Base-by-base conservation (phyloP, 2,329 filamentous ascomycete species). In the Nigrospora osmanthi region DNA sequence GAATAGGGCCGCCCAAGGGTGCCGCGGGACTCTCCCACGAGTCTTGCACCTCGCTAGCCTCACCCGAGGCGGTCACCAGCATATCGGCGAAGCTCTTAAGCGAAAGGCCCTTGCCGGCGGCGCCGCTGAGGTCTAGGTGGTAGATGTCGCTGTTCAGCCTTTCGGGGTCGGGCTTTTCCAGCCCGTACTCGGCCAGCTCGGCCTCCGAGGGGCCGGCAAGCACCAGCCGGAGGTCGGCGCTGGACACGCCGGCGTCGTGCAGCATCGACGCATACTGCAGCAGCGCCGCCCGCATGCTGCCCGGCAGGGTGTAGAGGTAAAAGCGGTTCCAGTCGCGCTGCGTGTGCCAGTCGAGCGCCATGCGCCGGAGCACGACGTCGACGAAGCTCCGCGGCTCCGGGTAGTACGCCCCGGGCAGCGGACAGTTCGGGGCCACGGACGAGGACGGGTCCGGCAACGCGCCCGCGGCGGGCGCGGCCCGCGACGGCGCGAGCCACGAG, bases 311-410 rank as follows among this genome's bases (percentile, higher is more conserved):
- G 46, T 73, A 75, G 38, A 83, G 60, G 55, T 80, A 72, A 50
- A 80, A 72, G 47, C 67, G 70, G 55, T 81, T 73, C 60, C 78
- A 81, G 34, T 70, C 65, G 17, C 68, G 65, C 51, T 81, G 75
- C 43, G 72, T 65, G 14, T 69, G 65, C 80, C 80, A 83, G 48
- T 79, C 70, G 3, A 58, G 51, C 5, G 70, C 76, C 51, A 83
- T 68, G 40, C 59, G 63, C 47, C 70, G 67, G 43, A 83, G 59
- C 17, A 70, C 62, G 23, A 72, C 58, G 51, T 76, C 76, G 44
- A 78, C 66, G 42, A 83, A 56, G 53, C 75, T 79, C 6, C 66
- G 64, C 38, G 55, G 62, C 1, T 49, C 66, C 16, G 72, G 79
- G 35, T 60, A 59, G 50, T 67, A 67, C 7, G 63, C 55, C 1